These are phyloP conservation scores for Rutidosis leptorrhynchoides DNA, from an alignment of 129 eudicot genomes.

Conservation along the genomic window DNA sequence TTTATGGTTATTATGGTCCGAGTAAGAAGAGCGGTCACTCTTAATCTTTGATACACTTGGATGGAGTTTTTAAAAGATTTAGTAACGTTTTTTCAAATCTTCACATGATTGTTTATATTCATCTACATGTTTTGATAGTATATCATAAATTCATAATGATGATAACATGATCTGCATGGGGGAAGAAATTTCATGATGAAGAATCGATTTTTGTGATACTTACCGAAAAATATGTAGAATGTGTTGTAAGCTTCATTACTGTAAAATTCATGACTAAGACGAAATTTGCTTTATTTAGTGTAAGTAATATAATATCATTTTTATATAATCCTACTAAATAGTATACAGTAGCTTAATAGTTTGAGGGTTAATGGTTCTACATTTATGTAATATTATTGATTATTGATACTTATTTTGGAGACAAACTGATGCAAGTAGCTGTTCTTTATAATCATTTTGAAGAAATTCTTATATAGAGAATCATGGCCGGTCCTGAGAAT, in stretches of 20 bases:
- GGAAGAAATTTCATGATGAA: slow-evolving; percentile 39
- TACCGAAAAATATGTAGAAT: slow-evolving; percentile 42
- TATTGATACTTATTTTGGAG: too few species aligned
- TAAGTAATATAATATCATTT: slow-evolving; percentile 61
- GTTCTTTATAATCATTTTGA: too few species aligned
- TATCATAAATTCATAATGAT: slow-evolving; percentile 50
- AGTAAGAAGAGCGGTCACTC: slow-evolving; percentile 68
- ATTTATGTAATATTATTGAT: too few species aligned
- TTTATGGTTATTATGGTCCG: slow-evolving; percentile 48
- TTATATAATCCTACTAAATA: slow-evolving; percentile 50
- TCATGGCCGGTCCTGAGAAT: too few species aligned
- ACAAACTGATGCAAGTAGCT: too few species aligned
- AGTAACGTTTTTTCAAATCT: slow-evolving; percentile 40
- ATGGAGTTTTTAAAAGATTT: slow-evolving; percentile 26
- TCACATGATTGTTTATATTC: slow-evolving; percentile 45
- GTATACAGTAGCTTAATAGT: slow-evolving; percentile 35
- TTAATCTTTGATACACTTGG: slow-evolving; percentile 26
- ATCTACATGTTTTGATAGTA: slow-evolving; percentile 37
- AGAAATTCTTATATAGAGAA: too few species aligned
- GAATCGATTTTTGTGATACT: slow-evolving; percentile 47
- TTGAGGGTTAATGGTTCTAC: too few species aligned
- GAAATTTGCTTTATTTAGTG: slow-evolving; percentile 48
- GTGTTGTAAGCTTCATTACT: slow-evolving; percentile 56
- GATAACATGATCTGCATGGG: slow-evolving; percentile 27
- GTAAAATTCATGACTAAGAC: slow-evolving; percentile 58